Percentiles rank a stretch among this genome's conserved stretches.
Evolutionary conservation across 176 grass and related monocot genomes (phyloP).

Genomic region (Triticum urartu): DNA sequence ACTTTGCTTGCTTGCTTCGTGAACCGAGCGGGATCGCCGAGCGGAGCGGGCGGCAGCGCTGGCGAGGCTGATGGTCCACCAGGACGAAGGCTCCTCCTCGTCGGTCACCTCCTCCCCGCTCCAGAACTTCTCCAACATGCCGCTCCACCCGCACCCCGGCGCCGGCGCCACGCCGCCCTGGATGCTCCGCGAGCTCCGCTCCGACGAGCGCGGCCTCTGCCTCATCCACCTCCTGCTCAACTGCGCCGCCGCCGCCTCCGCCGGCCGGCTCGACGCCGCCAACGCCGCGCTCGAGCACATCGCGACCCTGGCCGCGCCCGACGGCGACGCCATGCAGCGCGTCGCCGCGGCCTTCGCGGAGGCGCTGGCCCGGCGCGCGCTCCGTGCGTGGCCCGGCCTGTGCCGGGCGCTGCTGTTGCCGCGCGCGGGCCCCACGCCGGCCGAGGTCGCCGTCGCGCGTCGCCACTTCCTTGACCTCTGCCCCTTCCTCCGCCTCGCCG

Average conservation of each 20-base stretch:
- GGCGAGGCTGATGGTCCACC: constrained; percentile 60
- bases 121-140: constrained; percentile 76
- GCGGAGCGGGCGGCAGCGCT: not conserved
- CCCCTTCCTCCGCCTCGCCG: constrained; percentile 78
- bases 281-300: constrained; percentile 77
- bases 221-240: constrained; percentile 93
- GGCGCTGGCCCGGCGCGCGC: constrained; percentile 72
- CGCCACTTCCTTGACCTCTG: constrained; percentile 85
- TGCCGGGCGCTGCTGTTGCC: constrained; percentile 53
- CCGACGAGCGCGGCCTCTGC: constrained; percentile 90
- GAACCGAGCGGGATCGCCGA: no score
- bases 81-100: constrained; percentile 71
- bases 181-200: constrained; percentile 59
- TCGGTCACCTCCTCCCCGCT: constrained; percentile 75
- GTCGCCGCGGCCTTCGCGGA: constrained; percentile 63
- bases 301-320: constrained; percentile 53
- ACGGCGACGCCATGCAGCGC: constrained; percentile 97
- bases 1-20: not conserved
- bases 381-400: constrained; percentile 67
- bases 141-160: constrained; percentile 42
- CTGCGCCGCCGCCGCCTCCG: constrained; percentile 55
- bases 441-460: constrained; percentile 38
- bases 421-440: not conserved
- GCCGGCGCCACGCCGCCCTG: constrained; percentile 28
- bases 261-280: constrained; percentile 57